Evolutionary conservation across 208 protist genomes (phyloP).

Genomic region (Phytomonas sp.): DNA sequence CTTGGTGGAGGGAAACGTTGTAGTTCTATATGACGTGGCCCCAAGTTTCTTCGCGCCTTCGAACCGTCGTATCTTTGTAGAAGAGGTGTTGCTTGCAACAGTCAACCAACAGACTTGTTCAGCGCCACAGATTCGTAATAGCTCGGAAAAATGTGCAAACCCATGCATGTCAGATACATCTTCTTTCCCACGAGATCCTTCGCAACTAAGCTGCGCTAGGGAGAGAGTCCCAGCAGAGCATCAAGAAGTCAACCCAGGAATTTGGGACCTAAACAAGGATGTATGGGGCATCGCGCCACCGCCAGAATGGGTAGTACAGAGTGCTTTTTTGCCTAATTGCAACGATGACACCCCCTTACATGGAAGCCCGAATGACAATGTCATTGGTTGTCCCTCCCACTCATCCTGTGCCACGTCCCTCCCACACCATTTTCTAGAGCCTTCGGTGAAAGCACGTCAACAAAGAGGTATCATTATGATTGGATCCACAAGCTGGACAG

Average conservation of each 20-base stretch:
- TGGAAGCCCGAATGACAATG: not conserved
- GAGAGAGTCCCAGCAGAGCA: not conserved
- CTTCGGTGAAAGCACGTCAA: not conserved
- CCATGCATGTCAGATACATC: not conserved
- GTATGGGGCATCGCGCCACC: conserved; percentile 54
- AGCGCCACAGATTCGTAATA: not conserved
- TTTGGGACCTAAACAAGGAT: not conserved
- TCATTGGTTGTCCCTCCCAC: not conserved
- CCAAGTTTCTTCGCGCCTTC: conserved; percentile 60
- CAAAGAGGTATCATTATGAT: conserved; percentile 76
- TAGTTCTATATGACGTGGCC: conserved; percentile 68
- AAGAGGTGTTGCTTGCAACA: conserved; percentile 25
- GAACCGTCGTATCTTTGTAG: conserved; percentile 31
- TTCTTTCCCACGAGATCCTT: not conserved
- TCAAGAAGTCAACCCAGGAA: conserved; percentile 7
- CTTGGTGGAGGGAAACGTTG: conserved; percentile 12
- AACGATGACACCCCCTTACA: not conserved
- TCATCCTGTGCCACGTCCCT: not conserved
- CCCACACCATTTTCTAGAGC: not conserved
- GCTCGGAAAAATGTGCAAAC: not conserved
- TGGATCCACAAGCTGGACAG: conserved; percentile 93
- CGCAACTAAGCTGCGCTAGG: not conserved
- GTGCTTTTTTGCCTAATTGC: conserved; percentile 11
- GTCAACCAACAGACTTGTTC: not conserved
- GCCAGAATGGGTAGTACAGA: conserved; percentile 47